phyloP scores from a whole-genome alignment of 352 stramenopile genomes.

The Globisporangium radiosum region DNA sequence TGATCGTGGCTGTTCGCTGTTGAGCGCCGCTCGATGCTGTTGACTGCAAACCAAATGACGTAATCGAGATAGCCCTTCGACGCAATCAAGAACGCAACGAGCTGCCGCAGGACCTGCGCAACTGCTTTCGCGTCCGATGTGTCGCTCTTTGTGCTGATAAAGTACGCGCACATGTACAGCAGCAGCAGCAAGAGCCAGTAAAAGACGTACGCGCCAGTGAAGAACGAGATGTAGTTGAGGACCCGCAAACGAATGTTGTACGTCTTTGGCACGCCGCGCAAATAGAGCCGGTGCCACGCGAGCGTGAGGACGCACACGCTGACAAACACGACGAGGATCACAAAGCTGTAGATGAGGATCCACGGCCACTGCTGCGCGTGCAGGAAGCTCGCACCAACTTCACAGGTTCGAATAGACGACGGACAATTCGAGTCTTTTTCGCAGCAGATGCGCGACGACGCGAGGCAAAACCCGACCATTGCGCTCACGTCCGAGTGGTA shows the following conservation, averaged over 20 bases:
- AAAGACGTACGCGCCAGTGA: slow-evolving; percentile 83
- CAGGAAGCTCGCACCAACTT: slow-evolving; percentile 51
- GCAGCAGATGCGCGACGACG: slow-evolving; percentile 77
- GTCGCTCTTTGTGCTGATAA: slow-evolving; percentile 68
- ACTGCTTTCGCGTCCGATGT: slow-evolving; percentile 44
- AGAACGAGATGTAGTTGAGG: slow-evolving; percentile 87
- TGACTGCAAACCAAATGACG: slow-evolving; percentile 88
- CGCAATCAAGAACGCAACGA: slow-evolving; percentile 79
- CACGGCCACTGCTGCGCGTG: slow-evolving; percentile 82
- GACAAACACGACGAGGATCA: slow-evolving; percentile 79
- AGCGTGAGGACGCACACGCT: slow-evolving; percentile 77
- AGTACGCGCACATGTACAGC: slow-evolving; percentile 89
- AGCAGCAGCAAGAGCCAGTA: slow-evolving; percentile 84
- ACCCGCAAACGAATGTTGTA: slow-evolving; percentile 87
- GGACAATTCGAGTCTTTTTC: slow-evolving; percentile 39
- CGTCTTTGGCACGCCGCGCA: slow-evolving; percentile 80
- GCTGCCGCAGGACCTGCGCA: slow-evolving; percentile 71
- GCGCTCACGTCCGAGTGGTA: slow-evolving; percentile 54
- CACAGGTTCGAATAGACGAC: slow-evolving; percentile 31
- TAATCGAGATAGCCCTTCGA: slow-evolving; percentile 85
- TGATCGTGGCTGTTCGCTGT: slow-evolving; percentile 30
- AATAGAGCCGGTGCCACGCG: slow-evolving; percentile 79
- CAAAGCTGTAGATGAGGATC: slow-evolving; percentile 85
- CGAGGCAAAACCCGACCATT: slow-evolving; percentile 78
- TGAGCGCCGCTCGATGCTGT: slow-evolving; percentile 76